Evolutionary conservation across 208 protist genomes (phyloP), one percentile per base, ranked within the genome.

Genomic region (Acanthamoeba castellanii): DNA sequence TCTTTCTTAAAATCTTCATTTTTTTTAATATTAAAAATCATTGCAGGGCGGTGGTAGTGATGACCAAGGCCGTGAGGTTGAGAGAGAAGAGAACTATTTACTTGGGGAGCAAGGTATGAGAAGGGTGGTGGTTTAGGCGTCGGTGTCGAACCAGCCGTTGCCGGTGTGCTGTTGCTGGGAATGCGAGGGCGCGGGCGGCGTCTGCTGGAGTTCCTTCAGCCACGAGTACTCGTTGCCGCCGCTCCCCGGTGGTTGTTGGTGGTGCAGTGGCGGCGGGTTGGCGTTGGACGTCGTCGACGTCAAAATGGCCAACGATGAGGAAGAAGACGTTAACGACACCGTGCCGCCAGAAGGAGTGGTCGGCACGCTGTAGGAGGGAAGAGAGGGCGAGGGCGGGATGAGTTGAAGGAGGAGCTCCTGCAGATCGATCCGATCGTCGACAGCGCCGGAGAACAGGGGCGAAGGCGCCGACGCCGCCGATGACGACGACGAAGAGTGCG

Each of bases 381-480:
- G 7, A 13, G 72, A 42, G 9, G 81, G 81, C 8, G 81, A 88
- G 7, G 81, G 47, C 42, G 81, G 81, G 27, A 88, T 88, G 52
- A 88, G 81, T 13, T 88, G 81, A 37, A 42, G 27, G 30, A 88
- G 50, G 47, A 88, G 50, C 27, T 88, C 81, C 50, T 88, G 81
- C 2, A 88, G 52, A 42, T 88, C 81, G 18, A 88, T 88, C 27
- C 81, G 22, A 1, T 88, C 81, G n/a, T 88, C 81, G 18, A 47
- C 45, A 47, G 50, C 52, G 11, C 81, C 81, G 22, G 66, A 72
- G 66, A 88, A 88, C 13, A 64, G 30, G 2, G 81, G 81, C 81
- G 81, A 88, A 6, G 81, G 81, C 16, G 72, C 72, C 32, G 37
- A 37, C 30, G 30, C 37, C 37, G 25, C 20, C 22, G 72, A 42